These are phyloP conservation scores for Solanum hybrid DNA, from an alignment of 305 asterid genomes.

Conservation along the genomic window DNA sequence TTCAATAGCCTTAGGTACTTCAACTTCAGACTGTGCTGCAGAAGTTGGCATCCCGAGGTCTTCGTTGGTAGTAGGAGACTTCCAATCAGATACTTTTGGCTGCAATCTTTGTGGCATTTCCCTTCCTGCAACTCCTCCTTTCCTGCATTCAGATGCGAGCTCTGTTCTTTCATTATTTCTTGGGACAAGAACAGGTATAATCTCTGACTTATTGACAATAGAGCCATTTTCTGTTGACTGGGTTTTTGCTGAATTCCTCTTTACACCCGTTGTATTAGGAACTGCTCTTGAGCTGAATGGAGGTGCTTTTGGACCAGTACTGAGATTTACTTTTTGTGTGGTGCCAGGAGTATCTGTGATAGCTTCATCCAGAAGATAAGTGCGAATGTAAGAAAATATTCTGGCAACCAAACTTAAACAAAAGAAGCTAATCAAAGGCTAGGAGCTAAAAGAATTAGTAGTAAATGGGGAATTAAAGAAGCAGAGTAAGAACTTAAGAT, in stretches of 20 bases:
- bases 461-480: neutral
- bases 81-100: conserved; percentile 59
- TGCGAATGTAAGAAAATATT: neutral
- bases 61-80: conserved; percentile 41
- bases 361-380: conserved; percentile 43
- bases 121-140: conserved; percentile 64
- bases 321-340: conserved; percentile 56
- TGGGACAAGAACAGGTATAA: conserved; percentile 73
- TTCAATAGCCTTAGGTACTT: conserved; percentile 38
- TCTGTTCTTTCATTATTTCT: conserved; percentile 62
- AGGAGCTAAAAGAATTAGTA: neutral
- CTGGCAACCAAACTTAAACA: neutral
- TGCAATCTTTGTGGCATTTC: conserved; percentile 46
- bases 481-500: neutral
- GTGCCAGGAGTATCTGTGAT: conserved; percentile 53
- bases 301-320: conserved; percentile 38
- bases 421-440: neutral
- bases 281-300: conserved; percentile 38
- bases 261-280: conserved; percentile 39
- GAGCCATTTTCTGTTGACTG: conserved; percentile 42
- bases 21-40: conserved; percentile 41
- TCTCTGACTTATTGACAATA: conserved; percentile 55
- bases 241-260: conserved; percentile 53
- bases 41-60: conserved; percentile 41
- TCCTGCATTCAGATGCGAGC: conserved; percentile 63